phyloP scores from a whole-genome alignment of 805 yeast genomes.

The Candida fluviatilis region DNA sequence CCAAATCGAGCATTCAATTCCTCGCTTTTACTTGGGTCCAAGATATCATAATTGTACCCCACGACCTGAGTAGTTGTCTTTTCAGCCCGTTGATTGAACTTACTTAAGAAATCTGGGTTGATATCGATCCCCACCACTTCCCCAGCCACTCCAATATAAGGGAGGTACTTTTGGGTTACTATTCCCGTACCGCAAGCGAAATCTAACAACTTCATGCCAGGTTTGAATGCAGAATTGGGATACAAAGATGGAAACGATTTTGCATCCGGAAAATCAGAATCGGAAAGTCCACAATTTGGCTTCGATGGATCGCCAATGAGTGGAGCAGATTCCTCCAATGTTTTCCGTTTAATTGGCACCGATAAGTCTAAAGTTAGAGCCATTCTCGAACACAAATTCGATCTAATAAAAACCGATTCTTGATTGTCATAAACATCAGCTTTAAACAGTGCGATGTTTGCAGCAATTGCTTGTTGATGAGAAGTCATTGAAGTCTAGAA shows the following conservation, averaged over 20 bases:
- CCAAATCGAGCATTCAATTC: conserved; percentile 13
- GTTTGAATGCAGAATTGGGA: conserved; percentile 15
- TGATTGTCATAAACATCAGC: conserved; percentile 19
- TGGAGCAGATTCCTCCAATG: conserved; percentile 9
- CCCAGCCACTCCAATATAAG: conserved; percentile 17
- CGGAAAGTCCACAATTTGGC: conserved; percentile 10
- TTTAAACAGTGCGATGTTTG: conserved; percentile 17
- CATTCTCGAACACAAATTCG: conserved; percentile 16
- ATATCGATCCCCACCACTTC: conserved; percentile 36
- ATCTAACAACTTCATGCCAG: conserved; percentile 26
- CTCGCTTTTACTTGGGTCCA: conserved; percentile 12
- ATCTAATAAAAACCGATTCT: conserved; percentile 13
- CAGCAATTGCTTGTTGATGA: conserved; percentile 20
- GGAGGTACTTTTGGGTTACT: conserved; percentile 26
- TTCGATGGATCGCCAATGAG: conserved; percentile 13
- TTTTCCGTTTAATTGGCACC: conserved; percentile 8
- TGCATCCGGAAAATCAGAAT: conserved; percentile 11
- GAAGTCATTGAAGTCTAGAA: conserved; percentile 11
- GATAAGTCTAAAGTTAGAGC: conserved; percentile 17
- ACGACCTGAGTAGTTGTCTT: conserved; percentile 4
- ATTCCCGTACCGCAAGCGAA: conserved; percentile 45
- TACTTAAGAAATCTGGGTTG: conserved; percentile 18
- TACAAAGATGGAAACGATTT: conserved; percentile 4
- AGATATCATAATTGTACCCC: conserved; percentile 18
- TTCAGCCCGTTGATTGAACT: conserved; percentile 13